Evolutionary conservation across 768 basidiomycete genomes (phyloP).

Genomic region (Amanita fuliginea): DNA sequence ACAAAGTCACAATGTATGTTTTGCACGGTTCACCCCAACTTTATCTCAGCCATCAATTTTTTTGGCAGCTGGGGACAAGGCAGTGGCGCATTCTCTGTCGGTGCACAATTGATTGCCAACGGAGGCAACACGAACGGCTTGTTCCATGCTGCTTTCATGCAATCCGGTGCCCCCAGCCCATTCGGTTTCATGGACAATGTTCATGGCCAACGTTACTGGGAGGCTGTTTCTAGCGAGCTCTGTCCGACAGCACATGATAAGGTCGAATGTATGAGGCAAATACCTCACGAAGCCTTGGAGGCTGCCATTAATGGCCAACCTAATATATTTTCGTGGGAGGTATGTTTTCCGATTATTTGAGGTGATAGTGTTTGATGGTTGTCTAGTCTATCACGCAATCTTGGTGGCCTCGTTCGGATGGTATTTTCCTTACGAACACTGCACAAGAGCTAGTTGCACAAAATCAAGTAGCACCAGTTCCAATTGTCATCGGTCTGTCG

Average conservation of each 20-base stretch:
- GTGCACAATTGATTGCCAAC: constrained; percentile 24
- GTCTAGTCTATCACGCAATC: constrained; percentile 27
- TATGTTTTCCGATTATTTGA: constrained; percentile 9
- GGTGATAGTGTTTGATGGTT: neutral
- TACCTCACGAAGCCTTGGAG: constrained; percentile 26
- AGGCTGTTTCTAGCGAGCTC: constrained; percentile 29
- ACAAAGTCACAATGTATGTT: constrained; percentile 29
- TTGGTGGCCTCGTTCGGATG: constrained; percentile 43
- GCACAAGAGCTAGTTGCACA: constrained; percentile 30
- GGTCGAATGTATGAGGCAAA: constrained; percentile 30
- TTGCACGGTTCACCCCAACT: neutral
- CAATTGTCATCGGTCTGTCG: constrained; percentile 30
- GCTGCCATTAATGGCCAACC: constrained; percentile 33
- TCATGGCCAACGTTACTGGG: constrained; percentile 23
- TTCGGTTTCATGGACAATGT: constrained; percentile 8
- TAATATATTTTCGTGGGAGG: constrained; percentile 31
- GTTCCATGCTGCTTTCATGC: constrained; percentile 29
- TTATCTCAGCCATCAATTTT: neutral
- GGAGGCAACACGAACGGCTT: constrained; percentile 20
- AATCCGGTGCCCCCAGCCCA: constrained; percentile 16
- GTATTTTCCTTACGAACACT: constrained; percentile 31
- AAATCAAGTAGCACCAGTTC: constrained; percentile 35
- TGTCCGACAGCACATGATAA: constrained; percentile 30
- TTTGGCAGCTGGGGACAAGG: constrained; percentile 31
- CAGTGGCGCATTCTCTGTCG: constrained; percentile 33